These are phyloP conservation scores for Phytopythium mirpurense DNA, from an alignment of 352 stramenopile genomes.

Conservation along the genomic window DNA sequence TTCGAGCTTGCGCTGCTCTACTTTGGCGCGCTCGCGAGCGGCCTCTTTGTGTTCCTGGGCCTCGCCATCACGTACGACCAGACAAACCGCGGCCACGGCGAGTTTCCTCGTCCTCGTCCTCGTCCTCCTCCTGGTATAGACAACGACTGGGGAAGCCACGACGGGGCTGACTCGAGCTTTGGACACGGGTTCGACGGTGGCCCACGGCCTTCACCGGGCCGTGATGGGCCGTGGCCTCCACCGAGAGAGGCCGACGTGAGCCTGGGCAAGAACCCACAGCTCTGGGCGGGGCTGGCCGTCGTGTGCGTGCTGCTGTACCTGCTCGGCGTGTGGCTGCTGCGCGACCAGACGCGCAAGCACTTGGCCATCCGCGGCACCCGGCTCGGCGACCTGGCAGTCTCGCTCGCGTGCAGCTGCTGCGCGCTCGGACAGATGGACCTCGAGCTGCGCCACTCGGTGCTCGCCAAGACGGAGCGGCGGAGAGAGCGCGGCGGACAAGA, in stretches of 20 bases:
- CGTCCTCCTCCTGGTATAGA: no score
- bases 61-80: slow-evolving; percentile 17
- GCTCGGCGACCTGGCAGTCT: slow-evolving; percentile 28
- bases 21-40: slow-evolving; percentile 35
- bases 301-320: slow-evolving; percentile 22
- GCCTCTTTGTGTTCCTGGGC: slow-evolving; percentile 26
- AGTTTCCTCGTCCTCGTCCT: no score
- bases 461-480: slow-evolving; percentile 16
- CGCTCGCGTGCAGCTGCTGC: slow-evolving; percentile 46
- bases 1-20: slow-evolving; percentile 39
- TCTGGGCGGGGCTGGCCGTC: not conserved
- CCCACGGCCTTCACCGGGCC: no score
- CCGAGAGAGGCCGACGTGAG: not conserved
- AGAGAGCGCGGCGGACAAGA: not conserved
- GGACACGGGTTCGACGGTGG: not conserved
- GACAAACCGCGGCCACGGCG: not conserved
- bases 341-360: slow-evolving; percentile 26
- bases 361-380: slow-evolving; percentile 38
- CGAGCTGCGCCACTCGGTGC: slow-evolving; percentile 24
- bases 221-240: not conserved
- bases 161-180: not conserved
- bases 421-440: slow-evolving; percentile 42
- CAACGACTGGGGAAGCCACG: no score
- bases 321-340: slow-evolving; percentile 33
- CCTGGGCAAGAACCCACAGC: slow-evolving; percentile 1